These are phyloP conservation scores for Hippophae rhamnoides DNA, from an alignment of 306 rosid genomes.

Conservation along the genomic window DNA sequence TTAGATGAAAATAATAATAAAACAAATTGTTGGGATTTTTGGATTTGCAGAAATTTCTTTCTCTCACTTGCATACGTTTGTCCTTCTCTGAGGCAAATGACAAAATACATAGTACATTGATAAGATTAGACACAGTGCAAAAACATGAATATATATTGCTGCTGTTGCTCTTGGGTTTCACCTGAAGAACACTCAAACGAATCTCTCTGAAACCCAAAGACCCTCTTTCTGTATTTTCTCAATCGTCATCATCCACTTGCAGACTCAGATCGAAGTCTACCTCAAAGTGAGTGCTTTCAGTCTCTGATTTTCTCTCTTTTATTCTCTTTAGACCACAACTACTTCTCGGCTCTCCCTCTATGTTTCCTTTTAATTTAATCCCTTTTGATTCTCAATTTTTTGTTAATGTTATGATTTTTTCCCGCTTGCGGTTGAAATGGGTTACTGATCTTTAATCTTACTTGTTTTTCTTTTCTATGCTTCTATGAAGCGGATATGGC, in stretches of 20 bases:
- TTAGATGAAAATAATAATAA: not conserved
- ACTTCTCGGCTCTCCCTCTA: not conserved
- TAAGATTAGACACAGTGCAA: not conserved
- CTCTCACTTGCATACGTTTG: not conserved
- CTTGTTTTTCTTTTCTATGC: not conserved
- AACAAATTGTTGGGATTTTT: not conserved
- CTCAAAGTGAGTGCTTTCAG: slow-evolving; percentile 1
- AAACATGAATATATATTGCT: not conserved
- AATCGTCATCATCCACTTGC: not conserved
- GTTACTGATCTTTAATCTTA: not conserved
- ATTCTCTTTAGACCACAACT: not conserved
- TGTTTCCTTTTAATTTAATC: not conserved
- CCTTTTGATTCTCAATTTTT: not conserved
- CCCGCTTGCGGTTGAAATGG: not conserved
- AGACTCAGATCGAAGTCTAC: not conserved
- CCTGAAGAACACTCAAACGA: not conserved
- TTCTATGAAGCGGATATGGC: not conserved
- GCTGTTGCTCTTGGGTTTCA: not conserved
- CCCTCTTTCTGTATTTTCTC: not conserved
- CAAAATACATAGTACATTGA: not conserved
- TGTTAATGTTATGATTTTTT: not conserved
- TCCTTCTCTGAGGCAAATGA: not conserved
- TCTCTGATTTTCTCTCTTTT: not conserved
- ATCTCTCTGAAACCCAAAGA: not conserved
- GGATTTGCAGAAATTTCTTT: not conserved